These are phyloP conservation scores for Tetrapisispora nanseiensis DNA, from an alignment of 805 yeast genomes.

Conservation along the genomic window DNA sequence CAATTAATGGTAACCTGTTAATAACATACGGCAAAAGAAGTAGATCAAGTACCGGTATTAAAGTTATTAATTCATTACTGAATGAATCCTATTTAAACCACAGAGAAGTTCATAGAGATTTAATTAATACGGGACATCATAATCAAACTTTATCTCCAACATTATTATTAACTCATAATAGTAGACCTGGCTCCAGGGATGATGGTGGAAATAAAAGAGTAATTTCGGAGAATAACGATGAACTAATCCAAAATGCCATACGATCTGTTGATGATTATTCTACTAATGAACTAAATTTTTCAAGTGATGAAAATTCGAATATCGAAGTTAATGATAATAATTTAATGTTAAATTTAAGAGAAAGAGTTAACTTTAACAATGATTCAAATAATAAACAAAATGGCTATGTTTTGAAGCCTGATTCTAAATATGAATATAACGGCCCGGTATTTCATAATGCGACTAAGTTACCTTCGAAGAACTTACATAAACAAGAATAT, in stretches of 20 bases:
- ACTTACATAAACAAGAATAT: conserved; percentile 39
- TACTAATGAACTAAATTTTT: not conserved
- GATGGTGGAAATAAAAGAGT: not conserved
- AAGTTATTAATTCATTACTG: conserved; percentile 51
- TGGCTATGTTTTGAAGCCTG: not conserved
- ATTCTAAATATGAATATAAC: conserved; percentile 32
- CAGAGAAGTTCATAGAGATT: conserved; percentile 21
- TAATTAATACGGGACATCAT: not conserved
- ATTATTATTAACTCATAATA: not conserved
- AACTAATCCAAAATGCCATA: conserved; percentile 28
- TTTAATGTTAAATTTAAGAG: not conserved
- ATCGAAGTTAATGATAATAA: not conserved
- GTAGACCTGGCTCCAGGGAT: not conserved
- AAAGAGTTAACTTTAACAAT: conserved; percentile 11
- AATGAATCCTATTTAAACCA: conserved; percentile 54
- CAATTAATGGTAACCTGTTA: not conserved
- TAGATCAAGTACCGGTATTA: not conserved
- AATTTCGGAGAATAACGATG: conserved; percentile 12
- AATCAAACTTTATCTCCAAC: conserved; percentile 1
- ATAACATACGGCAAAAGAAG: not conserved
- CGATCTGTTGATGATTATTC: conserved; percentile 37
- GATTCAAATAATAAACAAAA: not conserved
- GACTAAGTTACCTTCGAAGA: conserved; percentile 40
- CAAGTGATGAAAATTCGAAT: not conserved
- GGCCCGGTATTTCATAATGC: conserved; percentile 62